Percentiles rank a stretch among this genome's conserved stretches.
phyloP scores from a whole-genome alignment of 2,329 filamentous ascomycete genomes.

The Talaromyces islandicus region DNA sequence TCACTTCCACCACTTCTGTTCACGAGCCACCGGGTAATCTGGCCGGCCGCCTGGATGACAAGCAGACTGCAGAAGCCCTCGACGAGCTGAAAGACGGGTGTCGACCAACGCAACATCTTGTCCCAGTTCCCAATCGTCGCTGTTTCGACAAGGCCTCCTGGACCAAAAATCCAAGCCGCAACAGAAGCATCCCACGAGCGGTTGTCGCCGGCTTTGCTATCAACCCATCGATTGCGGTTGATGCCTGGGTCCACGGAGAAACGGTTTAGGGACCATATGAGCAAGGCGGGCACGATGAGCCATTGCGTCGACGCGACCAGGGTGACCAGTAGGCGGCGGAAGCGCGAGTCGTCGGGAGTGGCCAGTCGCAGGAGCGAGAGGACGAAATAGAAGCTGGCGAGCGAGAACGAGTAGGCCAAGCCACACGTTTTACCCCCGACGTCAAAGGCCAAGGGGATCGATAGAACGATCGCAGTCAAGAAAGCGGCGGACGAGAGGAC shows the following conservation, averaged over 20 bases:
- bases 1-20: conserved; percentile 83
- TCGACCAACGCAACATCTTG: conserved; percentile 79
- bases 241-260: conserved; percentile 81
- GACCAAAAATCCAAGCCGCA: conserved; percentile 83
- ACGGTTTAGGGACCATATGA: conserved; percentile 93
- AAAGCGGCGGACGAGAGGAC: conserved; percentile 76
- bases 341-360: conserved; percentile 70
- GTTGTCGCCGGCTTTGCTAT: conserved; percentile 49
- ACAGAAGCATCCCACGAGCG: conserved; percentile 51
- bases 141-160: conserved; percentile 72
- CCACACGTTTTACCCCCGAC: conserved; percentile 93
- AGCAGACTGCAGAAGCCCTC: conserved; percentile 96
- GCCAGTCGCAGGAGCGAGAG: conserved; percentile 75
- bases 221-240: conserved; percentile 64
- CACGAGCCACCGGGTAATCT: conserved; percentile 91
- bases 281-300: conserved; percentile 73
- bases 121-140: conserved; percentile 83
- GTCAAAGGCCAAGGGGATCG: conserved; percentile 95
- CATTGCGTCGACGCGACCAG: conserved; percentile 73
- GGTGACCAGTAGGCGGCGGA: conserved; percentile 66
- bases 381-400: conserved; percentile 85
- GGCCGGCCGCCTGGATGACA: conserved; percentile 90
- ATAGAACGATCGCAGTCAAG: conserved; percentile 86
- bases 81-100: conserved; percentile 85
- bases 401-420: conserved; percentile 82